Percentiles rank a stretch among this genome's conserved stretches.
Conservation (phyloP, 495 filamentous ascomycete genomes). For the Talaromyces liani region DNA sequence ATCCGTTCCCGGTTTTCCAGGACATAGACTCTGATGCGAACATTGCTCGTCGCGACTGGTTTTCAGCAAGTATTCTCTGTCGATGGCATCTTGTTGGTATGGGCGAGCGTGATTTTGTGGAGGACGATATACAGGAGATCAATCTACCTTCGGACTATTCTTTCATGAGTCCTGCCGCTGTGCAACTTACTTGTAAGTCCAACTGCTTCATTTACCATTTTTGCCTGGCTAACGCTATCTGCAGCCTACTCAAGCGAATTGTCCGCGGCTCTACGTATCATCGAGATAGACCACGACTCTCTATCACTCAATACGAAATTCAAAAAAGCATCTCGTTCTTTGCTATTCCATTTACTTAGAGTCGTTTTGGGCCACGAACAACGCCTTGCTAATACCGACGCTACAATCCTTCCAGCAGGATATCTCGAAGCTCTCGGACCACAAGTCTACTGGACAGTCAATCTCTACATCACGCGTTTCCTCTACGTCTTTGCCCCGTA, state of each 20-base stretch:
- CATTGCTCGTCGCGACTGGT: constrained; percentile 66
- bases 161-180: constrained; percentile 57
- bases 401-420: neutral
- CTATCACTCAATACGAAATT: neutral
- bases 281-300: constrained; percentile 3
- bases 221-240: neutral
- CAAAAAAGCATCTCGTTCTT: constrained; percentile 7
- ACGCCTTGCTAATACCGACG: constrained; percentile 3
- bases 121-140: constrained; percentile 30
- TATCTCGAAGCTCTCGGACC: constrained; percentile 46
- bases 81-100: constrained; percentile 69
- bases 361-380: constrained; percentile 1
- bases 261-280: constrained; percentile 2
- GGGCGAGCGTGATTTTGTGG: constrained; percentile 53
- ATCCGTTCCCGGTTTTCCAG: constrained; percentile 24
- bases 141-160: constrained; percentile 53
- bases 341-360: constrained; percentile 3
- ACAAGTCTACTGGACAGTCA: constrained; percentile 68
- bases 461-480: constrained; percentile 53
- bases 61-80: constrained; percentile 63
- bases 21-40: constrained; percentile 66
- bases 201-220: neutral
- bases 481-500: constrained; percentile 47
- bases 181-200: constrained; percentile 62
- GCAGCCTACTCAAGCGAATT: constrained; percentile 32